Conservation (phyloP, 495 filamentous ascomycete species). For the Aspergillus kassunensis region DNA sequence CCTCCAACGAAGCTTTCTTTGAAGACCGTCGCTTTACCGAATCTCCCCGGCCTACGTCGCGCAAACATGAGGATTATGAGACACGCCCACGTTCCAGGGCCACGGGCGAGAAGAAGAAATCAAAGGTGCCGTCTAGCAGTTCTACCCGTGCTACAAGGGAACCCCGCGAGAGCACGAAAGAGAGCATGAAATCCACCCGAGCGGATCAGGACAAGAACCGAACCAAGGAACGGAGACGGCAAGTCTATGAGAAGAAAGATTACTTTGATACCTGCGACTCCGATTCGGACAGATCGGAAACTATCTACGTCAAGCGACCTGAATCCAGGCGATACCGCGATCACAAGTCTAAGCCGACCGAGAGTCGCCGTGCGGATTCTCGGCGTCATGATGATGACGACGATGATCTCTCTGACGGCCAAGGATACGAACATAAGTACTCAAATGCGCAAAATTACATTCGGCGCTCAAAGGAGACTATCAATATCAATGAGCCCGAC, state of each 20-base stretch:
- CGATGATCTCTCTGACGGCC: constrained; percentile 25
- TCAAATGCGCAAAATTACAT: constrained; percentile 37
- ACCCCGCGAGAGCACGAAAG: constrained; percentile 29
- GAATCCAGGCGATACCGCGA: constrained; percentile 11
- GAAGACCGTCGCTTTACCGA: constrained; percentile 40
- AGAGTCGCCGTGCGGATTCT: constrained; percentile 19
- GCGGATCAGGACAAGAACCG: constrained; percentile 40
- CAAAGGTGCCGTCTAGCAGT: constrained; percentile 27
- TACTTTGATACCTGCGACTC: constrained; percentile 31
- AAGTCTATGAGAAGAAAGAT: constrained; percentile 41
- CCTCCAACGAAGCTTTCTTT: constrained; percentile 34
- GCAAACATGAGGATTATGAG: constrained; percentile 41
- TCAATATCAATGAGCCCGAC: constrained; percentile 23
- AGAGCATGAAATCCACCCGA: constrained; percentile 28
- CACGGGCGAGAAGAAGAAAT: constrained; percentile 37
- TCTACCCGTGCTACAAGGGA: constrained; percentile 27
- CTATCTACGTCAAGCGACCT: constrained; percentile 20
- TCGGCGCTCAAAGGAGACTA: constrained; percentile 24
- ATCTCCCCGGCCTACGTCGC: constrained; percentile 33
- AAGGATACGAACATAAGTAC: constrained; percentile 26
- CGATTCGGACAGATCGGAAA: constrained; percentile 26
- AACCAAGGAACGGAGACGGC: constrained; percentile 50
- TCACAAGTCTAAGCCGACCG: constrained; percentile 9
- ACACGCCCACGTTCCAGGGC: constrained; percentile 31
- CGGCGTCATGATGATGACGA: constrained; percentile 24